Percentiles rank a stretch among this genome's conserved stretches.
Conservation (phyloP, 1,139 yeast species). For the Kodamaea arcana region DNA sequence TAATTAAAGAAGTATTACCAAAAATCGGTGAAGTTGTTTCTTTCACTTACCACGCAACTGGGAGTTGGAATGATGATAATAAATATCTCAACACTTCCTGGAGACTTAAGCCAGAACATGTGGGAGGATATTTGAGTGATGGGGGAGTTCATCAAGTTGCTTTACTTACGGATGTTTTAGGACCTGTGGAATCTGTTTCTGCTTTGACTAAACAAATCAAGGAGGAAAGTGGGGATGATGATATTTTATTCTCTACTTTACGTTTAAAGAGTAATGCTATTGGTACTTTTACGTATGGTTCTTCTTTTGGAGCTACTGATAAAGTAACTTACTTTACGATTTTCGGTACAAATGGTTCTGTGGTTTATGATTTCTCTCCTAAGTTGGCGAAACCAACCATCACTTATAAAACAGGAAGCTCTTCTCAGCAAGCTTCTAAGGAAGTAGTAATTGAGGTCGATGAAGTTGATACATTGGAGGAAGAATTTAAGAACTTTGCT, state of each 20-base stretch:
- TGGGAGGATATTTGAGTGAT: constrained; percentile 87
- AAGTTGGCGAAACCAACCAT: constrained; percentile 43
- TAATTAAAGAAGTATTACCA: constrained; percentile 51
- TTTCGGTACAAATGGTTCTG: constrained; percentile 74
- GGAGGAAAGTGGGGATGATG: constrained; percentile 74
- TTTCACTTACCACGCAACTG: constrained; percentile 78
- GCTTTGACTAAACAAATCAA: constrained; percentile 76
- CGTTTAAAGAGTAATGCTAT: constrained; percentile 60
- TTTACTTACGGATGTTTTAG: constrained; percentile 75
- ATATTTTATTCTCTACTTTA: constrained; percentile 67
- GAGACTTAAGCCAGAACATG: constrained; percentile 86
- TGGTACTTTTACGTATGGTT: constrained; percentile 88
- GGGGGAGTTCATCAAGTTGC: constrained; percentile 97
- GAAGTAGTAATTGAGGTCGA: constrained; percentile 50
- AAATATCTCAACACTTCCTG: constrained; percentile 72
- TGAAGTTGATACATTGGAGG: constrained; percentile 48
- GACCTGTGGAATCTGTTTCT: constrained; percentile 62
- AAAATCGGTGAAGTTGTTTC: constrained; percentile 73
- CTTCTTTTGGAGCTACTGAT: constrained; percentile 83
- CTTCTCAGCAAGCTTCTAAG: constrained; percentile 39
- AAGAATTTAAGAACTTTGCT: constrained; percentile 72
- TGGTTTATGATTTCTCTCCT: constrained; percentile 60
- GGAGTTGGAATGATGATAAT: constrained; percentile 63
- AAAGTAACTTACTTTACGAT: constrained; percentile 64
- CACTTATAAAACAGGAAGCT: constrained; percentile 45